A percentile compares a stretch with the other conserved stretches of the same genome.
Evolutionary conservation across 345 rosid species (phyloP).

Genomic region (Brassica cretica): DNA sequence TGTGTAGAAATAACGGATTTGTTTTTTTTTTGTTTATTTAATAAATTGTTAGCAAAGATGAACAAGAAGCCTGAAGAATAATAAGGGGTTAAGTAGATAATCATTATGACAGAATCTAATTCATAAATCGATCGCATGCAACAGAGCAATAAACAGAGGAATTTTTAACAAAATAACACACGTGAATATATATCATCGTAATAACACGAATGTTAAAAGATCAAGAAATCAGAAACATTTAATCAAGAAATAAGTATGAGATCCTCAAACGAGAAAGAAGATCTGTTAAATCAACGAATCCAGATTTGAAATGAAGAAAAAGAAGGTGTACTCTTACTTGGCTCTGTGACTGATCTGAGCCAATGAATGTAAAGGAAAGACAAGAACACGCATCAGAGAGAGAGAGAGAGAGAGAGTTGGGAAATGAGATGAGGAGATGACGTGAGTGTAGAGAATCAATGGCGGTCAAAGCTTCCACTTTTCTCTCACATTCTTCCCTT

Average conservation of each 20-base stretch:
- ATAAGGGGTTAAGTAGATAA: not conserved
- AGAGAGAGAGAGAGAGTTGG: conserved; percentile 15
- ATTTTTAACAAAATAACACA: not conserved
- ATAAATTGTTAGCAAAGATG: not conserved
- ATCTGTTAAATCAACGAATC: conserved; percentile 14
- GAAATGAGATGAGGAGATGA: conserved; percentile 24
- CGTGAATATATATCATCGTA: not conserved
- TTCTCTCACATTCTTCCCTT: conserved; percentile 51
- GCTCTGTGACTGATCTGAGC: conserved; percentile 53
- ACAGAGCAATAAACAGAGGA: conserved; percentile 12
- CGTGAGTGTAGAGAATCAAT: conserved; percentile 34
- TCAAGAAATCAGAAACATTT: not conserved
- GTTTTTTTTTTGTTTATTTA: not conserved
- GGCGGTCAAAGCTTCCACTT: conserved; percentile 40
- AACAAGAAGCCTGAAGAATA: not conserved
- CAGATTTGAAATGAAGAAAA: conserved; percentile 10
- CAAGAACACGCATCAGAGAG: not conserved
- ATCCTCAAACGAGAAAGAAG: not conserved
- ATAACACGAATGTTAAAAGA: not conserved
- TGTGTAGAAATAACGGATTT: not conserved
- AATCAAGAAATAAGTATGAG: not conserved
- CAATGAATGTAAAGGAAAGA: conserved; percentile 22
- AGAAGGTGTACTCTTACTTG: conserved; percentile 47
- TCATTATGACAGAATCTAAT: not conserved
- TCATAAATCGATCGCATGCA: conserved; percentile 31